phyloP scores from a whole-genome alignment of 2,329 filamentous ascomycete species.

The Rhynchosporium secalis region DNA sequence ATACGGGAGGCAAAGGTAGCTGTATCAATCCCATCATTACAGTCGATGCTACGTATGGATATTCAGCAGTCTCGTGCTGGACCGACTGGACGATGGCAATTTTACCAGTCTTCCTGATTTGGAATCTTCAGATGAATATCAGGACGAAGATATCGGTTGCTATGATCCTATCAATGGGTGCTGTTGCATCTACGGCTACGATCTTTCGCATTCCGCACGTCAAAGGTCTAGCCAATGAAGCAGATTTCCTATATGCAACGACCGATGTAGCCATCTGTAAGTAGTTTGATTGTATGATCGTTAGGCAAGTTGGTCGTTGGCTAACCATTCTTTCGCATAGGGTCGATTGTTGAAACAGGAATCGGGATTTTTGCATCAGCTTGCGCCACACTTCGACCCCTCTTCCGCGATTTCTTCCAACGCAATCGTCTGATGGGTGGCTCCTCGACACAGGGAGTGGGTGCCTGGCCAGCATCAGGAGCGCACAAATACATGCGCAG shows the following conservation, averaged over 20 bases:
- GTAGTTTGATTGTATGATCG: neutral
- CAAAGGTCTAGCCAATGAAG: slow-evolving; percentile 39
- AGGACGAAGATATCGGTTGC: slow-evolving; percentile 43
- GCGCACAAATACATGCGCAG: slow-evolving; percentile 23
- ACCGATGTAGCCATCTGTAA: slow-evolving; percentile 44
- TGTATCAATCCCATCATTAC: slow-evolving; percentile 40
- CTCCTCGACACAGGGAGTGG: slow-evolving; percentile 13
- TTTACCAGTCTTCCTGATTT: slow-evolving; percentile 45
- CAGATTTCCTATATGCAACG: slow-evolving; percentile 44
- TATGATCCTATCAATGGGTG: slow-evolving; percentile 39
- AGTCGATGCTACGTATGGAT: slow-evolving; percentile 42
- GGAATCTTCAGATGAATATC: slow-evolving; percentile 44
- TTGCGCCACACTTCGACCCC: slow-evolving; percentile 44
- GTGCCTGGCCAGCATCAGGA: slow-evolving; percentile 18
- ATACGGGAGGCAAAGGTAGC: slow-evolving; percentile 38
- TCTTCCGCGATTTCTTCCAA: slow-evolving; percentile 36
- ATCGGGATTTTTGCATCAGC: slow-evolving; percentile 45
- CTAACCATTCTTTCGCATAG: neutral
- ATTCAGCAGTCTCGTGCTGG: slow-evolving; percentile 43
- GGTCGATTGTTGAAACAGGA: slow-evolving; percentile 46
- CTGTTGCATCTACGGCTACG: slow-evolving; percentile 44
- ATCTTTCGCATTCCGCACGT: slow-evolving; percentile 47
- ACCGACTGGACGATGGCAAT: slow-evolving; percentile 46
- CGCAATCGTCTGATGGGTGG: slow-evolving; percentile 22
- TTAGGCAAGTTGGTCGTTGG: neutral